A percentile compares a stretch with the other conserved stretches of the same genome.
These are phyloP conservation scores for Paramecium sexaurelia DNA, from an alignment of 73 alveolate species.

Conservation along the genomic window DNA sequence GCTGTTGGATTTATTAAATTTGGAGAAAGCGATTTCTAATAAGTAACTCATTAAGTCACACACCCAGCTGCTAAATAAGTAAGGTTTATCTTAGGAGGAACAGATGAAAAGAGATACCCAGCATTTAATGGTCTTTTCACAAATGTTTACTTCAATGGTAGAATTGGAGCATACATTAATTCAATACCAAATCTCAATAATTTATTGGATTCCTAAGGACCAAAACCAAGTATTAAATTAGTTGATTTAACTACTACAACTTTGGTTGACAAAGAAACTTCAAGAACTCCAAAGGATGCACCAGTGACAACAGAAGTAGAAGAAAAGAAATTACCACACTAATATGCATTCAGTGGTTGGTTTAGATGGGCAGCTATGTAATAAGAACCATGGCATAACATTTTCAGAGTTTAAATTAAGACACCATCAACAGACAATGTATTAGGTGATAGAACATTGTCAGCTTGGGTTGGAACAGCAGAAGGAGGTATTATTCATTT, in stretches of 20 bases:
- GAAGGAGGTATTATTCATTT: slow-evolving; percentile 16
- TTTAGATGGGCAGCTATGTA: neutral
- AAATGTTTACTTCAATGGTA: neutral
- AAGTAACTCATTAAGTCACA: neutral
- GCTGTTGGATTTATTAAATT: neutral
- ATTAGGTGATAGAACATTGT: neutral
- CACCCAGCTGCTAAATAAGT: slow-evolving; percentile 7
- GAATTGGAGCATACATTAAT: slow-evolving; percentile 12
- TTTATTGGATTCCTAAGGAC: slow-evolving; percentile 32
- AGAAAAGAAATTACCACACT: slow-evolving; percentile 21
- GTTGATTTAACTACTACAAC: slow-evolving; percentile 12
- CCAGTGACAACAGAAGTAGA: neutral
- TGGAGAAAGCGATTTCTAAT: neutral
- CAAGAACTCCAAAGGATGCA: slow-evolving; percentile 6
- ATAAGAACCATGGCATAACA: neutral
- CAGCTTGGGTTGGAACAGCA: slow-evolving; percentile 26
- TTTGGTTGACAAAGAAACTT: slow-evolving; percentile 2
- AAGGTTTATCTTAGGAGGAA: neutral
- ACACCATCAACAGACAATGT: slow-evolving; percentile 3
- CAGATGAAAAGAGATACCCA: slow-evolving; percentile 4
- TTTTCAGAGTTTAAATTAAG: neutral
- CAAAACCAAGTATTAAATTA: neutral
- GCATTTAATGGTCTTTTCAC: slow-evolving; percentile 35
- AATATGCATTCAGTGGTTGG: slow-evolving; percentile 34
- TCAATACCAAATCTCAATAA: neutral